A percentile compares a stretch with the other conserved stretches of the same genome.
These are phyloP conservation scores for Fusarium brevicatenulatum DNA, from an alignment of 2,329 filamentous ascomycete genomes.

Conservation along the genomic window DNA sequence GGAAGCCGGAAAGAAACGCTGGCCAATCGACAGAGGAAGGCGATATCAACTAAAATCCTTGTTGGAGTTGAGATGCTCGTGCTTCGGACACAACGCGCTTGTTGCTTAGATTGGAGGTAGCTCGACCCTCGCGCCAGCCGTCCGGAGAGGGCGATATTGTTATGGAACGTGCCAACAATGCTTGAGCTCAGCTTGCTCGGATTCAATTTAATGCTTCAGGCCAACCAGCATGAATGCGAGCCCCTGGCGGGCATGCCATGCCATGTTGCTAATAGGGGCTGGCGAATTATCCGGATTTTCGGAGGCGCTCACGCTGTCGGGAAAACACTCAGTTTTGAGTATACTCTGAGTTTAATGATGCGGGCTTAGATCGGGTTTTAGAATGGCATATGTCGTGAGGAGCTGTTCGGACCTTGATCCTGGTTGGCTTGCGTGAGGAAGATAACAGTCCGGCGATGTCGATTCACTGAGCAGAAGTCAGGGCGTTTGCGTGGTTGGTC, in stretches of 20 bases:
- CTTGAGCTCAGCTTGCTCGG: constrained; percentile 8
- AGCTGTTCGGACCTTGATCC: constrained; percentile 36
- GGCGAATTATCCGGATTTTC: constrained; percentile 20
- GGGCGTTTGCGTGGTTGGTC: constrained; percentile 7
- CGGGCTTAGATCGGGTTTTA: constrained; percentile 33
- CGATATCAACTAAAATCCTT: constrained; percentile 28
- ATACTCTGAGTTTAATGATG: constrained; percentile 3
- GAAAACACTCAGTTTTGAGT: constrained; percentile 10
- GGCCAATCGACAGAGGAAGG: constrained; percentile 40
- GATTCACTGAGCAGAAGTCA: constrained; percentile 15
- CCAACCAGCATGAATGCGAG: constrained; percentile 15
- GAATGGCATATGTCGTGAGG: constrained; percentile 32
- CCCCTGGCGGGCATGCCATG: constrained; percentile 12
- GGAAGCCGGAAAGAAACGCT: constrained; percentile 27
- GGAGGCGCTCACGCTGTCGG: constrained; percentile 19
- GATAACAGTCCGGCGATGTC: not conserved
- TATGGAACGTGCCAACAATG: constrained; percentile 38
- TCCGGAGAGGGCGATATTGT: constrained; percentile 41
- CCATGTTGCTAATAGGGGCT: constrained; percentile 12
- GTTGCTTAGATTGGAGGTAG: constrained; percentile 29
- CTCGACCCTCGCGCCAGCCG: constrained; percentile 33
- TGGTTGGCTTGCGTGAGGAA: constrained; percentile 20
- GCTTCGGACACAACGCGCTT: constrained; percentile 11
- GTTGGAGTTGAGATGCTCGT: constrained; percentile 23
- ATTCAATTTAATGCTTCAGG: constrained; percentile 15